phyloP scores from a whole-genome alignment of 345 rosid genomes.

The Gossypium sturtianum region DNA sequence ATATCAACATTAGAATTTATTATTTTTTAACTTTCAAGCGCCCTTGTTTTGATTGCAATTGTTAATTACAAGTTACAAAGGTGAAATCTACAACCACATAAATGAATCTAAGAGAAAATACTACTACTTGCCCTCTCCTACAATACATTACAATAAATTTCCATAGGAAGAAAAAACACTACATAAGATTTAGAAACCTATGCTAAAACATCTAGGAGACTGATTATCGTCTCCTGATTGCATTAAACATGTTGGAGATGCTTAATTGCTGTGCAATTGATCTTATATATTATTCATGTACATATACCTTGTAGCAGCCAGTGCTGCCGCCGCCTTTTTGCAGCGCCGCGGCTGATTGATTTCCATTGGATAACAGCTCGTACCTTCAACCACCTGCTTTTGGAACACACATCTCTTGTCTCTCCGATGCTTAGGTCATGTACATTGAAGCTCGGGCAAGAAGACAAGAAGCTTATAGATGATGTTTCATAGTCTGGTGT shows the following conservation, averaged over 20 bases:
- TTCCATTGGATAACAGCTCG: constrained; percentile 47
- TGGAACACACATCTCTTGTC: constrained; percentile 15
- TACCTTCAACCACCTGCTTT: constrained; percentile 66
- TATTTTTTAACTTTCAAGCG: neutral
- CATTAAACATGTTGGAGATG: neutral
- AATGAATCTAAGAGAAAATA: neutral
- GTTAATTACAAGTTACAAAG: neutral
- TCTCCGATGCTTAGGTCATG: neutral
- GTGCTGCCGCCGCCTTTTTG: constrained; percentile 1
- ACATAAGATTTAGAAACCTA: neutral
- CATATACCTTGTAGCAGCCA: constrained; percentile 27
- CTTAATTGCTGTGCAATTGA: neutral
- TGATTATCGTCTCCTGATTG: neutral
- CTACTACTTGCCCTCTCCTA: neutral
- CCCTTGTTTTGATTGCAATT: neutral
- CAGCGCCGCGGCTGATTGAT: constrained; percentile 15
- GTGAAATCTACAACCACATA: neutral
- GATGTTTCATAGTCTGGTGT: constrained; percentile 20
- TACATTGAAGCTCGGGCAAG: neutral
- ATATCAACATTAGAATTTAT: neutral
- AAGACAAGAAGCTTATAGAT: constrained; percentile 20
- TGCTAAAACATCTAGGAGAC: neutral
- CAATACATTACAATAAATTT: neutral
- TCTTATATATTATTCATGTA: constrained; percentile 10
- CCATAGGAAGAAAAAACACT: neutral